A percentile compares a stretch with the other conserved stretches of the same genome.
Conservation (phyloP, 805 yeast genomes). For the Komagataella ulmi region DNA sequence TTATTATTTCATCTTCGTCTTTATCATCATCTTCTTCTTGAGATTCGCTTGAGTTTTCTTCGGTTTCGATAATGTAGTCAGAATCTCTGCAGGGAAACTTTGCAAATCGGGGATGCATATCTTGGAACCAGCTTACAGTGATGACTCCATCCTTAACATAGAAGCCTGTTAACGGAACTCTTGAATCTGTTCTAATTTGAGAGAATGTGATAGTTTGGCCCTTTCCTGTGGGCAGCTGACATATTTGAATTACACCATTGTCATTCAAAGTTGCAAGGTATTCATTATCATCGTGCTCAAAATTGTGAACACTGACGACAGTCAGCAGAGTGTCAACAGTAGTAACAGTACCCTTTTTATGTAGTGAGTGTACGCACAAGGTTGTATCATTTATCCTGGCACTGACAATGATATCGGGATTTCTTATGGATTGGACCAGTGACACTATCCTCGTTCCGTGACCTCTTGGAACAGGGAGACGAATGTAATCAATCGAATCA, state of each 20-base stretch:
- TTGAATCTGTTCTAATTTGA: conserved; percentile 9
- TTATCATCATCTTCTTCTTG: conserved; percentile 6
- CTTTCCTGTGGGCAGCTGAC: conserved; percentile 13
- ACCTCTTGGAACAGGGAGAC: conserved; percentile 19
- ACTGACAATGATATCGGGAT: conserved; percentile 20
- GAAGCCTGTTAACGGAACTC: conserved; percentile 17
- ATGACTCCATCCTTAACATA: conserved; percentile 10
- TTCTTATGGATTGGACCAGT: conserved; percentile 18
- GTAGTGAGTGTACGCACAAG: conserved; percentile 20
- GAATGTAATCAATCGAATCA: conserved; percentile 16
- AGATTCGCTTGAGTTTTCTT: conserved; percentile 6
- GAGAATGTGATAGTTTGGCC: conserved; percentile 18
- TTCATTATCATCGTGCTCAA: conserved; percentile 9
- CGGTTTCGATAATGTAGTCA: conserved; percentile 6
- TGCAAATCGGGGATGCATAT: conserved; percentile 12
- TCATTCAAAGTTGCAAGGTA: conserved; percentile 17
- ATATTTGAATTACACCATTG: conserved; percentile 19
- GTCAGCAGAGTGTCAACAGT: conserved; percentile 21
- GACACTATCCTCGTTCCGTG: conserved; percentile 19
- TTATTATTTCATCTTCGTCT: conserved; percentile 6
- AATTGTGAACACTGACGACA: conserved; percentile 15
- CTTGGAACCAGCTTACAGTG: conserved; percentile 26
- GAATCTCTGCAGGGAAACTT: conserved; percentile 5
- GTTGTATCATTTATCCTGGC: conserved; percentile 16
- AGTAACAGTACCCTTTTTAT: conserved; percentile 14